These are phyloP conservation scores for Neoascochyta sp. DNA, from an alignment of 2,329 filamentous ascomycete genomes.

Conservation along the genomic window DNA sequence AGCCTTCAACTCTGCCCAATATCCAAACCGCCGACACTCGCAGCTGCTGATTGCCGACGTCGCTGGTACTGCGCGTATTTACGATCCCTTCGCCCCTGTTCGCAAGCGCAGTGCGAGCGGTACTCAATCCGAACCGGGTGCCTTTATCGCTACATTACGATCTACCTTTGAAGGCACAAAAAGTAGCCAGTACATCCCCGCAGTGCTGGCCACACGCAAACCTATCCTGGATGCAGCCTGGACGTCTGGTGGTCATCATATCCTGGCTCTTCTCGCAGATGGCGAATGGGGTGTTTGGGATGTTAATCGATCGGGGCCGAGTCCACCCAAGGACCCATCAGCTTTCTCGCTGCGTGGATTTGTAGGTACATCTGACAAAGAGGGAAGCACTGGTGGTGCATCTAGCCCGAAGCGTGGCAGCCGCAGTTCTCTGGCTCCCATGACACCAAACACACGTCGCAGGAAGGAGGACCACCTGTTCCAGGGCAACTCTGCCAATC, in stretches of 20 bases:
- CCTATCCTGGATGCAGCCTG: conserved; percentile 49
- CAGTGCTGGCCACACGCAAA: conserved; percentile 43
- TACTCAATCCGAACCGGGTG: conserved; percentile 16
- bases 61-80: conserved; percentile 55
- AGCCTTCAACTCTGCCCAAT: conserved; percentile 52
- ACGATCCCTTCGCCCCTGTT: conserved; percentile 49
- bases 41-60: conserved; percentile 54
- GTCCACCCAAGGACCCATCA: conserved; percentile 24
- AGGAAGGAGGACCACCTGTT: conserved; percentile 46
- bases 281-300: conserved; percentile 55
- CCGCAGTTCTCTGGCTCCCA: conserved; percentile 43
- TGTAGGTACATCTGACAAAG: conserved; percentile 28
- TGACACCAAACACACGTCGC: conserved; percentile 51
- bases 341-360: conserved; percentile 38
- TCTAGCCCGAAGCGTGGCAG: conserved; percentile 35
- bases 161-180: conserved; percentile 33
- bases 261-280: conserved; percentile 48
- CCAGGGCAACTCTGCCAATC: conserved; percentile 35
- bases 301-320: conserved; percentile 36
- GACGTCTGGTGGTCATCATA: conserved; percentile 45
- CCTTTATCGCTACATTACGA: conserved; percentile 33
- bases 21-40: conserved; percentile 52
- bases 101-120: conserved; percentile 20
- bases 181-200: conserved; percentile 17
- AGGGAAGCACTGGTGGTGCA: conserved; percentile 14